Conservation (phyloP, 768 basidiomycete species). For the Mycena floridula region DNA sequence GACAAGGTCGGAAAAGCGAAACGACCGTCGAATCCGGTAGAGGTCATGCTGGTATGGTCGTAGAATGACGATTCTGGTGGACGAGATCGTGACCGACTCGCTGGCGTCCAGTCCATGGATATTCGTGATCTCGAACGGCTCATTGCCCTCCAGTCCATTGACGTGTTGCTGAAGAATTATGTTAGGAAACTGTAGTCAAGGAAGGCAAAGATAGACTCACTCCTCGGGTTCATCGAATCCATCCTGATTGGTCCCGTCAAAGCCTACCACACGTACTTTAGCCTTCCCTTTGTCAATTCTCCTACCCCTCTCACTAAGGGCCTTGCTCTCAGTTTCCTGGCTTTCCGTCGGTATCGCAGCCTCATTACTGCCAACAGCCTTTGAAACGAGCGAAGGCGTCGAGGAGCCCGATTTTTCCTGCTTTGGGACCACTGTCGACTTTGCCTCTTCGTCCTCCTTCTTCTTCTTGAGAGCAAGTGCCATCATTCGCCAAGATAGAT, state of each 20-base stretch:
- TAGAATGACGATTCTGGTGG: conserved; percentile 53
- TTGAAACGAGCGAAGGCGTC: neutral
- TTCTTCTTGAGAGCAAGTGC: conserved; percentile 88
- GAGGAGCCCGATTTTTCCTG: neutral
- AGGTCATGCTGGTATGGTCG: conserved; percentile 35
- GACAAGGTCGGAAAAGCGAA: conserved; percentile 33
- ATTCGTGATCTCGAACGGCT: conserved; percentile 87
- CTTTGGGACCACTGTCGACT: conserved; percentile 4
- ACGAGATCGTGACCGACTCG: conserved; percentile 72
- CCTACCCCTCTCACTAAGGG: conserved; percentile 57
- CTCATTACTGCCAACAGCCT: neutral
- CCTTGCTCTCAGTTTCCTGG: conserved; percentile 15
- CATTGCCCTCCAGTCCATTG: conserved; percentile 93
- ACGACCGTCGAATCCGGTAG: conserved; percentile 33
- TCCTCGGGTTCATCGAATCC: conserved; percentile 63
- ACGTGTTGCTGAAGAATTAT: conserved; percentile 39
- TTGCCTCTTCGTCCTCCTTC: conserved; percentile 61
- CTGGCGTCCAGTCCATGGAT: conserved; percentile 87
- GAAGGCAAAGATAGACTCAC: conserved; percentile 38
- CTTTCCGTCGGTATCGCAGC: neutral
- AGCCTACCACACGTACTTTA: conserved; percentile 73
- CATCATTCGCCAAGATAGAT: conserved; percentile 99
- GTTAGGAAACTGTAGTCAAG: conserved; percentile 15
- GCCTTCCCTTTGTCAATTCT: conserved; percentile 77
- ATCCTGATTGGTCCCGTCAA: conserved; percentile 73